Percentiles rank a stretch among this genome's conserved stretches.
Evolutionary conservation across 768 basidiomycete species (phyloP).

Genomic region (Dictyophora rubrovolvata): DNA sequence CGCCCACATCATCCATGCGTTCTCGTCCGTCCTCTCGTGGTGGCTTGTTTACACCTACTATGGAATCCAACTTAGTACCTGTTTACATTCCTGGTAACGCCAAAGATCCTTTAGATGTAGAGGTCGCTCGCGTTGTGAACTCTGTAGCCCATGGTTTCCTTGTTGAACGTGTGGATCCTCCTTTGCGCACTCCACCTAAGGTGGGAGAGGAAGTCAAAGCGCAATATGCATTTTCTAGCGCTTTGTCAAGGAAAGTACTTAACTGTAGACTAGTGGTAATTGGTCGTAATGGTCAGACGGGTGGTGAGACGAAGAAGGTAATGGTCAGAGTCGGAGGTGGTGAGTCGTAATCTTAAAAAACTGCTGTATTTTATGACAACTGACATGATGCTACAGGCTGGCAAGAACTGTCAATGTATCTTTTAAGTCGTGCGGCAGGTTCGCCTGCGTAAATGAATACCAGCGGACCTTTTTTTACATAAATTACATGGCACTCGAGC

Average conservation of each 20-base stretch:
- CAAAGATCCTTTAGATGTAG: constrained; percentile 73
- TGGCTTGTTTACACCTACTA: constrained; percentile 52
- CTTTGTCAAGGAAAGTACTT: constrained; percentile 62
- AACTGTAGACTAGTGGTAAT: constrained; percentile 74
- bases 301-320: constrained; percentile 61
- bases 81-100: constrained; percentile 55
- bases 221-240: constrained; percentile 72
- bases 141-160: constrained; percentile 66
- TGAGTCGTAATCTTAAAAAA: constrained; percentile 24
- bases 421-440: constrained; percentile 47
- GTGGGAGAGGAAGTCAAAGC: constrained; percentile 75
- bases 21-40: constrained; percentile 27
- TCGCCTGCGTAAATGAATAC: background rate
- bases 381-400: constrained; percentile 4
- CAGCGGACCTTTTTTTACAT: background rate
- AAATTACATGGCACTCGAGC: background rate
- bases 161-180: constrained; percentile 75
- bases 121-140: constrained; percentile 69
- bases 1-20: constrained; percentile 22
- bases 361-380: background rate
- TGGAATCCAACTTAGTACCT: constrained; percentile 43
- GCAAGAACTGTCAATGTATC: constrained; percentile 5
- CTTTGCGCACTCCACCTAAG: constrained; percentile 50
- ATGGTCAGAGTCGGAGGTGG: constrained; percentile 88
- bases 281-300: constrained; percentile 39